Evolutionary conservation across 179 eudicot genomes (phyloP).

Genomic region (Drosera spatulata): DNA sequence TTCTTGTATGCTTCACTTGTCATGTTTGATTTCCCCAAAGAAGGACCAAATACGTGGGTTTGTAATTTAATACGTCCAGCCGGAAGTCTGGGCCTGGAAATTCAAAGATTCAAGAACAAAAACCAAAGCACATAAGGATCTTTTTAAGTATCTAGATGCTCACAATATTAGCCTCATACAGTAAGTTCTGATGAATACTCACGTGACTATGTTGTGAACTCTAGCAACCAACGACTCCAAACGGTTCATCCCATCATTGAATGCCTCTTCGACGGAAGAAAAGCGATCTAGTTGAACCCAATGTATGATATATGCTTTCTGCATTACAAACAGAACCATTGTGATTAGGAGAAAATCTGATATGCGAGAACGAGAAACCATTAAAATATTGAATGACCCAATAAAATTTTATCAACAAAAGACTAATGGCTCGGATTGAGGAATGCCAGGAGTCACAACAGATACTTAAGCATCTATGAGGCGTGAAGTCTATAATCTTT

Average conservation of each 20-base stretch:
- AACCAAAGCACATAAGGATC: no score
- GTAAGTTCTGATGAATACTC: conserved; percentile 20
- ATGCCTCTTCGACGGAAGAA: conserved; percentile 72
- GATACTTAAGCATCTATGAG: no score
- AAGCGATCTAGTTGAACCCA: conserved; percentile 77
- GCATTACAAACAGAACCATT: conserved; percentile 5
- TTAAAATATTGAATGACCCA: no score
- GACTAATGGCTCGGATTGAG: no score
- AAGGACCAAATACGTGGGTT: conserved; percentile 58
- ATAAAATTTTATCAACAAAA: no score
- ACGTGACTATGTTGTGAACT: conserved; percentile 71
- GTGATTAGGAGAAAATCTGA: neutral
- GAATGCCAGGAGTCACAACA: no score
- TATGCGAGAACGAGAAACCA: neutral
- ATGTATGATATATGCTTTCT: conserved; percentile 86
- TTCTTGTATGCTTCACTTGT: conserved; percentile 60
- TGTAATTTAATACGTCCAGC: conserved; percentile 71
- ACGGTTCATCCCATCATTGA: conserved; percentile 50
- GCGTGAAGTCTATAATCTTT: no score
- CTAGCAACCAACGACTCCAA: conserved; percentile 56
- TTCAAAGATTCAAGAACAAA: neutral
- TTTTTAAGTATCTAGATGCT: no score
- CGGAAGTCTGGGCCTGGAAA: conserved; percentile 69
- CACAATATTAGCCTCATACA: neutral
- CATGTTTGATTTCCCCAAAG: conserved; percentile 67